phyloP scores from a whole-genome alignment of 495 filamentous ascomycete species.

The Daldinia grandis region DNA sequence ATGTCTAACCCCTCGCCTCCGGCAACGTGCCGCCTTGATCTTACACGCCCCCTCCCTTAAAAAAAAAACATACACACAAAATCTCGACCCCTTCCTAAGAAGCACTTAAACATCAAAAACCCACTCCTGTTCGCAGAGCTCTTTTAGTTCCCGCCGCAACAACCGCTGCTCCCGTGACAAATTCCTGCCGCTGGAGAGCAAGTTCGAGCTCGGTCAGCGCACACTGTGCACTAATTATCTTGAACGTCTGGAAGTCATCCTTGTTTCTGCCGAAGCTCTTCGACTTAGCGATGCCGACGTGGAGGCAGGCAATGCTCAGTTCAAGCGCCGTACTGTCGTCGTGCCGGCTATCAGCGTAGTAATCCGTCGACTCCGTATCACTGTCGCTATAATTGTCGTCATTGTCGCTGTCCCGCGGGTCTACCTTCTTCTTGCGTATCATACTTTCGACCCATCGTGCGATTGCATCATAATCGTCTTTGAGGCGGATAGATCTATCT shows the following conservation, averaged over 20 bases:
- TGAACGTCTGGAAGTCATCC: conserved; percentile 50
- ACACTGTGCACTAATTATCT: conserved; percentile 50
- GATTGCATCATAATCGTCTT: conserved; percentile 67
- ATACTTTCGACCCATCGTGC: conserved; percentile 54
- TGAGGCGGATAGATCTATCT: conserved; percentile 67
- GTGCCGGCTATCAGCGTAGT: neutral
- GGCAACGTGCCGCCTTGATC: neutral
- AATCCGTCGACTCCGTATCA: neutral
- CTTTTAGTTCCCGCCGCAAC: neutral
- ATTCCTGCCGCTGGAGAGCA: conserved; percentile 19
- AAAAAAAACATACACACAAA: neutral
- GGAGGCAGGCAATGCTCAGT: conserved; percentile 53
- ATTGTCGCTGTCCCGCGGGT: conserved; percentile 42
- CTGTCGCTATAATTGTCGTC: neutral
- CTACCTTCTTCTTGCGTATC: conserved; percentile 54
- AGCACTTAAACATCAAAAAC: neutral
- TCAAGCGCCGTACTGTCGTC: conserved; percentile 41
- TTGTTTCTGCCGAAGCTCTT: conserved; percentile 18
- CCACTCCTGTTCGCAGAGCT: neutral
- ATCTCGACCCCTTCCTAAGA: neutral
- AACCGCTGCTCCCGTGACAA: conserved; percentile 21
- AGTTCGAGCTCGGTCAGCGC: conserved; percentile 49
- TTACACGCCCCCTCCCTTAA: too few relatives aligned
- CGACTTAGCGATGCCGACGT: conserved; percentile 27
- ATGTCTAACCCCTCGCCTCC: neutral